Evolutionary conservation across 1,139 yeast genomes (phyloP).

Genomic region (Taphrina flavorubra): DNA sequence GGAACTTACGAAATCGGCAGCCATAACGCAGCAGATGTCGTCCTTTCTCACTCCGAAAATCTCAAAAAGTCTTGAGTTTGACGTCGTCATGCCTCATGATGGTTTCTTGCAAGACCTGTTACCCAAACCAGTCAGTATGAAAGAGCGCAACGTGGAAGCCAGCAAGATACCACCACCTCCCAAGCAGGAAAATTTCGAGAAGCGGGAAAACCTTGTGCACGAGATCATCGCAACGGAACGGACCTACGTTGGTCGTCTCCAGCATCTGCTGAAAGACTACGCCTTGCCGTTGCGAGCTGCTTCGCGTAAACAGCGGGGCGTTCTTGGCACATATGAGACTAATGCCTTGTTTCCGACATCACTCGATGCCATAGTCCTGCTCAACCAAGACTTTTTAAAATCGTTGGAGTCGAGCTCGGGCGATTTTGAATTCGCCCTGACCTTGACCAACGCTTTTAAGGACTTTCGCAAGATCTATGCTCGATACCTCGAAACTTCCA

Average conservation of each 20-base stretch:
- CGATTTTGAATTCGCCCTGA: conserved; percentile 31
- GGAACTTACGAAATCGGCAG: not conserved
- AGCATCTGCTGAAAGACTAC: conserved; percentile 39
- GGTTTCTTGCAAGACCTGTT: not conserved
- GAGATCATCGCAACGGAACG: conserved; percentile 41
- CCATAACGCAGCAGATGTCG: conserved; percentile 11
- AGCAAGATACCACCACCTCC: conserved; percentile 10
- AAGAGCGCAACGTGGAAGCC: conserved; percentile 12
- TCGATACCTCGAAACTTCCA: conserved; percentile 39
- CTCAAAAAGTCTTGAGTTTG: conserved; percentile 10
- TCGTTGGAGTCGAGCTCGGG: conserved; percentile 29
- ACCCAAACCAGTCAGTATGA: conserved; percentile 4
- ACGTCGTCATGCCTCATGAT: conserved; percentile 14
- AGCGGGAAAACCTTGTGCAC: conserved; percentile 34
- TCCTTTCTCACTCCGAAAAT: conserved; percentile 8
- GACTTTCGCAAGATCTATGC: conserved; percentile 38
- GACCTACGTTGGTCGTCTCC: conserved; percentile 35
- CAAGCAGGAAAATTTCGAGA: conserved; percentile 24
- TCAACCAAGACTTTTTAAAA: conserved; percentile 40
- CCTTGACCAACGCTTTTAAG: conserved; percentile 29
- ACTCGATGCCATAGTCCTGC: conserved; percentile 40
- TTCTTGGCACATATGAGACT: conserved; percentile 38
- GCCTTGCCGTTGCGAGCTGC: conserved; percentile 38
- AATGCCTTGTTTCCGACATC: conserved; percentile 39
- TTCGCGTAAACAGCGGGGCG: conserved; percentile 31